phyloP scores from a whole-genome alignment of 2,329 filamentous ascomycete genomes.

The Epichloe baconii region DNA sequence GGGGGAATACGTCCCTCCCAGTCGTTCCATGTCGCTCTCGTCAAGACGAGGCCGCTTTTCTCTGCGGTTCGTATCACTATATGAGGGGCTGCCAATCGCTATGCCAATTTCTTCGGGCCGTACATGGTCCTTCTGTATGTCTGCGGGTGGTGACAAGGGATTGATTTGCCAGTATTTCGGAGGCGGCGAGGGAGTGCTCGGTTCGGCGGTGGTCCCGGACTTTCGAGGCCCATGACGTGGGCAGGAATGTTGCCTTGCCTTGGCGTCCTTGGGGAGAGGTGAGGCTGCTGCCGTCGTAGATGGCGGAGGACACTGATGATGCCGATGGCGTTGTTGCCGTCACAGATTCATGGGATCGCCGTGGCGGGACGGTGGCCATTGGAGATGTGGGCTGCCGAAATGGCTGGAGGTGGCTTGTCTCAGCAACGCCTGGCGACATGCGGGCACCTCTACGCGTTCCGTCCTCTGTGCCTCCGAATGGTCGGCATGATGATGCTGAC shows the following conservation, averaged over 20 bases:
- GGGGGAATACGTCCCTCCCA: constrained; percentile 6
- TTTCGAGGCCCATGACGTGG: constrained; percentile 12
- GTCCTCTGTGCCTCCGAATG: not conserved
- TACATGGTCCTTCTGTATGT: not conserved
- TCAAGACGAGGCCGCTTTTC: constrained; percentile 11
- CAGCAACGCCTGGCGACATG: not conserved
- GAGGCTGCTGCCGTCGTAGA: not conserved
- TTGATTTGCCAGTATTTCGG: constrained; percentile 1
- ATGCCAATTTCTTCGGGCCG: constrained; percentile 1
- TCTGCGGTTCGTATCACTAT: not conserved
- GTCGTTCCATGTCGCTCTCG: constrained; percentile 9
- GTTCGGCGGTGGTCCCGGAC: constrained; percentile 31
- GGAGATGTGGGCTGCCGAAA: not conserved
- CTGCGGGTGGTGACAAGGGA: constrained; percentile 1
- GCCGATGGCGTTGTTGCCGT: not conserved
- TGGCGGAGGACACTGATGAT: not conserved
- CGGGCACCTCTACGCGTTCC: not conserved
- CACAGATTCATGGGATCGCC: not conserved
- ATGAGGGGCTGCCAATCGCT: constrained; percentile 2
- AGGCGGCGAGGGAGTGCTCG: constrained; percentile 26
- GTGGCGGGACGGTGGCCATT: not conserved
- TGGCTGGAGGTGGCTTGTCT: not conserved
- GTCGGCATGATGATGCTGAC: not conserved
- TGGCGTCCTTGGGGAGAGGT: constrained; percentile 4
- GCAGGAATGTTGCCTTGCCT: constrained; percentile 1